These are phyloP conservation scores for Alternaria hordeiaustralica DNA, from an alignment of 2,329 filamentous ascomycete species.

Conservation along the genomic window DNA sequence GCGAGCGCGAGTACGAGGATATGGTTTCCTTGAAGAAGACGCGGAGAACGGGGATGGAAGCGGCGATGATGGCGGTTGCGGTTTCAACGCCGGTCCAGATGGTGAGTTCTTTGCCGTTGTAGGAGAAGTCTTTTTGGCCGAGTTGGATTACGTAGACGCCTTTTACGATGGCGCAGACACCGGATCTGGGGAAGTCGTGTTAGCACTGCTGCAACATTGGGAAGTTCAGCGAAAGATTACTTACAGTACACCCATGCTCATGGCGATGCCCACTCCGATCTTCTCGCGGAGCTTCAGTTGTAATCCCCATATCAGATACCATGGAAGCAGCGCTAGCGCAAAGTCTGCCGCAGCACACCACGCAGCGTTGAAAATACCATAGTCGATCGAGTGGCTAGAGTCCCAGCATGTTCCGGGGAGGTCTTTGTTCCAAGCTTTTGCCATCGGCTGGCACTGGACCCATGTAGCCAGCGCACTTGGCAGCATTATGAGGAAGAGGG, in stretches of 20 bases:
- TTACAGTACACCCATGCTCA: conserved; percentile 39
- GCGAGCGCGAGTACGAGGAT: conserved; percentile 3
- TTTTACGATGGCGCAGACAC: conserved; percentile 36
- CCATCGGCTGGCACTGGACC: conserved; percentile 25
- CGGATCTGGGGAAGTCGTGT: conserved; percentile 18
- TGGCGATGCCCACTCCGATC: conserved; percentile 38
- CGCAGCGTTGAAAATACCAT: conserved; percentile 39
- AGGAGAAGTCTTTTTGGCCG: conserved; percentile 33
- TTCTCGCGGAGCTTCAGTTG: conserved; percentile 32
- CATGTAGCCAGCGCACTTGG: conserved; percentile 30
- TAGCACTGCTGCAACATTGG: background rate
- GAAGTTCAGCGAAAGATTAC: too few relatives aligned
- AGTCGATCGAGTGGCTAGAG: conserved; percentile 16
- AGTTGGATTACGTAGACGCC: conserved; percentile 35
- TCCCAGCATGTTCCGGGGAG: conserved; percentile 32
- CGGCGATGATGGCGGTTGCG: conserved; percentile 37
- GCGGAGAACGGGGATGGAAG: conserved; percentile 38
- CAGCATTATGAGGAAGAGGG: conserved; percentile 35
- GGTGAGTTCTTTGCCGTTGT: conserved; percentile 37
- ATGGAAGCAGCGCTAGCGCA: conserved; percentile 34
- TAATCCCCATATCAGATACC: conserved; percentile 34
- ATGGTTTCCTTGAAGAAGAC: conserved; percentile 41
- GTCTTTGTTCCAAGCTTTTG: conserved; percentile 24
- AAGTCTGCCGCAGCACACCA: conserved; percentile 34
- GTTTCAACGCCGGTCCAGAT: conserved; percentile 42